These are phyloP conservation scores for Pleurotus sapidus DNA, from an alignment of 768 basidiomycete species.

Conservation along the genomic window DNA sequence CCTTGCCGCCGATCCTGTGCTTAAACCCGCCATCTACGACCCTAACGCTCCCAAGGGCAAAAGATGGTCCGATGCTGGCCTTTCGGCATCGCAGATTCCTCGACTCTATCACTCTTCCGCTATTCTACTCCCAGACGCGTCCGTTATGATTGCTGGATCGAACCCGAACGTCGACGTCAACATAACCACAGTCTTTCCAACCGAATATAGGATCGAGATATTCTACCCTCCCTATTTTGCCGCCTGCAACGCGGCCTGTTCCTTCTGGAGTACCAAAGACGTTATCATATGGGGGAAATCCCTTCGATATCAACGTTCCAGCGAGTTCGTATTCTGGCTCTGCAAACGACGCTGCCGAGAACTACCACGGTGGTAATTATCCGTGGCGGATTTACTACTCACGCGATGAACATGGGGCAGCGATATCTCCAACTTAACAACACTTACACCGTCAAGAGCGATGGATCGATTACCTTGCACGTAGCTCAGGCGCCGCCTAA, in stretches of 20 bases:
- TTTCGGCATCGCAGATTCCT: slow-evolving; percentile 61
- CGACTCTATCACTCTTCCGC: slow-evolving; percentile 92
- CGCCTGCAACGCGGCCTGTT: slow-evolving; percentile 60
- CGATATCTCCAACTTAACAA: slow-evolving; percentile 79
- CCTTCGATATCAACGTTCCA: slow-evolving; percentile 75
- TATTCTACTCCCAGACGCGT: slow-evolving; percentile 84
- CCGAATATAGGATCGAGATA: slow-evolving; percentile 78
- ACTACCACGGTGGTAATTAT: slow-evolving; percentile 74
- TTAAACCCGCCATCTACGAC: slow-evolving; percentile 82
- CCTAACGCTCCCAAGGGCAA: slow-evolving; percentile 67
- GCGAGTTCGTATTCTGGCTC: slow-evolving; percentile 62
- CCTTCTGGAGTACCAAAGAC: slow-evolving; percentile 69
- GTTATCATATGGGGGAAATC: slow-evolving; percentile 78
- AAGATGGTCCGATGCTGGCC: slow-evolving; percentile 70
- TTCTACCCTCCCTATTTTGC: slow-evolving; percentile 93
- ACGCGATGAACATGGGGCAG: slow-evolving; percentile 89
- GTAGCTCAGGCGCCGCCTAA: slow-evolving; percentile 83
- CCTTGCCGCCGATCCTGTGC: slow-evolving; percentile 77
- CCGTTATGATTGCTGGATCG: slow-evolving; percentile 86
- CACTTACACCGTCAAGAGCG: slow-evolving; percentile 77
- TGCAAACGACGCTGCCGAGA: slow-evolving; percentile 69
- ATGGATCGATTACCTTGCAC: slow-evolving; percentile 76
- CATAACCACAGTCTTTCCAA: slow-evolving; percentile 57
- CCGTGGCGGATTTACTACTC: slow-evolving; percentile 84
- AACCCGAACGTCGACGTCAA: slow-evolving; percentile 92